A percentile compares a stretch with the other conserved stretches of the same genome.
Conservation (phyloP, 352 stramenopile species). For the Globisporangium yorkense region DNA sequence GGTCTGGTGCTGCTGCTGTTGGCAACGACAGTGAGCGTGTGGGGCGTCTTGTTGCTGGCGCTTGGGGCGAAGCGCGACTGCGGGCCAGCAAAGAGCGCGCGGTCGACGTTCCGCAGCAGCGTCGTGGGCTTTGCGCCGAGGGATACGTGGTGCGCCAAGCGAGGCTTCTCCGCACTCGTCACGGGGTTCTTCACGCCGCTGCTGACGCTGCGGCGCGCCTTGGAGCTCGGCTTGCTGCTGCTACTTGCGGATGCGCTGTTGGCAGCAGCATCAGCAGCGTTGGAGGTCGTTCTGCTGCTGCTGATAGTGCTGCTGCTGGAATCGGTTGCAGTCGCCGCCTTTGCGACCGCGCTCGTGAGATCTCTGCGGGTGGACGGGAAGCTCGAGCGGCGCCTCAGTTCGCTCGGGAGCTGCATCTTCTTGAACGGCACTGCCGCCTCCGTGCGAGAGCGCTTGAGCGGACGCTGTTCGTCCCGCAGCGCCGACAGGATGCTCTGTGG, state of each 20-base stretch:
- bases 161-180: slow-evolving; percentile 7
- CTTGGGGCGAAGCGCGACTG: slow-evolving; percentile 15
- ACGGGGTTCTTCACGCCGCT: neutral
- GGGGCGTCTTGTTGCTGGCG: slow-evolving; percentile 9
- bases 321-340: neutral
- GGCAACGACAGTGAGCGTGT: neutral
- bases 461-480: slow-evolving; percentile 45
- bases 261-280: neutral
- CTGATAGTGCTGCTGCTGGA: slow-evolving; percentile 6
- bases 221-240: neutral
- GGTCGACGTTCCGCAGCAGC: slow-evolving; percentile 27
- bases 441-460: slow-evolving; percentile 30
- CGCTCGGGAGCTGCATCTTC: slow-evolving; percentile 24
- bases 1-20: neutral
- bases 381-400: slow-evolving; percentile 9
- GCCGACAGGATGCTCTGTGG: slow-evolving; percentile 57
- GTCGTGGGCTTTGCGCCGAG: slow-evolving; percentile 16
- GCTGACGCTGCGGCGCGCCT: slow-evolving; percentile 3
- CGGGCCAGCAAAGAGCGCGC: slow-evolving; percentile 13
- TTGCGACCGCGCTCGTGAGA: slow-evolving; percentile 2
- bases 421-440: slow-evolving; percentile 37
- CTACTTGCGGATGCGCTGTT: neutral
- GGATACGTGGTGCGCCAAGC: slow-evolving; percentile 8
- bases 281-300: neutral
- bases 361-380: slow-evolving; percentile 12